Percentiles rank a stretch among this genome's conserved stretches.
phyloP scores from a whole-genome alignment of 805 yeast species.

The Schizosaccharomyces lindneri region DNA sequence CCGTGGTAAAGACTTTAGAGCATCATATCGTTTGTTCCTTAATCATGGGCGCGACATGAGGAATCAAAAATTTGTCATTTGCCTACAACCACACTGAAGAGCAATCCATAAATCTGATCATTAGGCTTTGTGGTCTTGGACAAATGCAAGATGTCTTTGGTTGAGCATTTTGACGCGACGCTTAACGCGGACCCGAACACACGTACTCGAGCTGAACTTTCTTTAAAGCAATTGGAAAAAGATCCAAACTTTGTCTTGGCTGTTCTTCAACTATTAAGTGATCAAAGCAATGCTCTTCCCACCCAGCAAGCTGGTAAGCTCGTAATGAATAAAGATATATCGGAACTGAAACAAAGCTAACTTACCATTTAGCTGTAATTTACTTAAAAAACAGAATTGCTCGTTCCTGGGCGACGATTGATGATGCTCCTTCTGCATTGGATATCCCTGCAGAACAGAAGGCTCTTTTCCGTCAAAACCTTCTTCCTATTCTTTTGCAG shows the following conservation, averaged over 20 bases:
- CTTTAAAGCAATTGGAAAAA: slow-evolving; percentile 28
- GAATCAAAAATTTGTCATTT: too few species aligned
- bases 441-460: slow-evolving; percentile 32
- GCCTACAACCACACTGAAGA: neutral
- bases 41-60: too few species aligned
- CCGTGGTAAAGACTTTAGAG: too few species aligned
- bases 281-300: neutral
- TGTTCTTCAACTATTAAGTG: slow-evolving; percentile 45
- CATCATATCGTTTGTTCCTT: too few species aligned
- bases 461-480: slow-evolving; percentile 41
- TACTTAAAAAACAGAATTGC: slow-evolving; percentile 55
- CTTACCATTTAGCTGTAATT: slow-evolving; percentile 25
- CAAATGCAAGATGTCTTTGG: slow-evolving; percentile 32
- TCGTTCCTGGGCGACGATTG: slow-evolving; percentile 28
- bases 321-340: neutral
- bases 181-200: slow-evolving; percentile 36
- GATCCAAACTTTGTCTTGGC: slow-evolving; percentile 58
- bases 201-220: slow-evolving; percentile 45
- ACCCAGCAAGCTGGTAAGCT: slow-evolving; percentile 23
- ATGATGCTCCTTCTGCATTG: slow-evolving; percentile 13
- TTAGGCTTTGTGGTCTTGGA: neutral
- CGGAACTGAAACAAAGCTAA: neutral
- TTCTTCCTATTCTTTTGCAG: slow-evolving; percentile 36
- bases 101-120: neutral
- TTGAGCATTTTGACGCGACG: slow-evolving; percentile 48